A percentile compares a stretch with the other conserved stretches of the same genome.
Conservation (phyloP, 805 yeast species). For the Yarrowia sp. region DNA sequence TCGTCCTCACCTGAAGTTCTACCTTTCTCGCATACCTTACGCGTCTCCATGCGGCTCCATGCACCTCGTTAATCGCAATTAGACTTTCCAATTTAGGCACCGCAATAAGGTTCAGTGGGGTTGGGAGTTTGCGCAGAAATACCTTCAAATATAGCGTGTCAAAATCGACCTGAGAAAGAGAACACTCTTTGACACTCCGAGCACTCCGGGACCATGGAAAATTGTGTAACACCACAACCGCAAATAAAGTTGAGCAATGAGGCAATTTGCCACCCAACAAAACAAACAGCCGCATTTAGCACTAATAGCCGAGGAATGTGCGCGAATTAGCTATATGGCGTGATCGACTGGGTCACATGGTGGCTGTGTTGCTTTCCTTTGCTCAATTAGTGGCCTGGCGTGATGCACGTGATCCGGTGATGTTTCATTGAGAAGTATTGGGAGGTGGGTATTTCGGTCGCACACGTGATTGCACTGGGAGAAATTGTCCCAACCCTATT, state of each 20-base stretch:
- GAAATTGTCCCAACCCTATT: constrained; percentile 3
- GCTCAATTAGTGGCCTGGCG: background rate
- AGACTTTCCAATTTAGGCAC: background rate
- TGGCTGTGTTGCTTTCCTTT: background rate
- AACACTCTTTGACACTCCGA: constrained; percentile 14
- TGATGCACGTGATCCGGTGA: background rate
- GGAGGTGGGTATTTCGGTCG: background rate
- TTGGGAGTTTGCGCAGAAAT: constrained; percentile 28
- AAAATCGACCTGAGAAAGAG: constrained; percentile 1
- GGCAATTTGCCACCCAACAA: constrained; percentile 17
- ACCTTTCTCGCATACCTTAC: background rate
- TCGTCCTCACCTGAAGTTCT: no score
- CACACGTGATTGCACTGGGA: constrained; percentile 4
- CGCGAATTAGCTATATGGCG: background rate
- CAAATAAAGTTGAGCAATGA: constrained; percentile 1
- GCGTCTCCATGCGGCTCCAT: background rate
- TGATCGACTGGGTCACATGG: background rate
- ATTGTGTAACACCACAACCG: background rate
- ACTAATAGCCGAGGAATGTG: background rate
- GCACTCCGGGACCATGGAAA: background rate
- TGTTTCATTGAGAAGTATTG: background rate
- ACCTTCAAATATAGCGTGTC: constrained; percentile 3
- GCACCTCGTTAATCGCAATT: constrained; percentile 29
- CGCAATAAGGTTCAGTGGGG: background rate
- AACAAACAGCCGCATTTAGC: background rate